These are phyloP conservation scores for Heritiera littoralis DNA, from an alignment of 345 rosid genomes.

Conservation along the genomic window DNA sequence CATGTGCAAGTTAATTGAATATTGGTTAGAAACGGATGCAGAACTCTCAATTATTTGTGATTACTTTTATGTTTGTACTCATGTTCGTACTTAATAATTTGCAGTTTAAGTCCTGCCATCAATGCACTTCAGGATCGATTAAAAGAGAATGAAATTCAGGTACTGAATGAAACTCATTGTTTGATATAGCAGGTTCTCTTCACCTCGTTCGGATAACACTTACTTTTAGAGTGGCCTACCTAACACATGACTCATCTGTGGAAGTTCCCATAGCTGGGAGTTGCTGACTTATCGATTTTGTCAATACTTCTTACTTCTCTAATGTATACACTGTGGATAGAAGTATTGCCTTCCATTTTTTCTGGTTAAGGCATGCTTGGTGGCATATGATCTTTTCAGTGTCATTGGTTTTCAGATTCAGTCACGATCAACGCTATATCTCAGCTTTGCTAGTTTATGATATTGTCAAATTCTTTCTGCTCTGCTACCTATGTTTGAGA, in stretches of 20 bases:
- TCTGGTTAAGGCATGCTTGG: neutral
- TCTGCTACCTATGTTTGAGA: neutral
- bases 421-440: neutral
- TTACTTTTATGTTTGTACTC: slow-evolving; percentile 21
- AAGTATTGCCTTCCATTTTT: neutral
- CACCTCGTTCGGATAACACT: neutral
- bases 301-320: neutral
- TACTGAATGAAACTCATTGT: slow-evolving; percentile 29
- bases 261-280: neutral
- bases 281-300: neutral
- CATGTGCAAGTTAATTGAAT: slow-evolving; percentile 91
- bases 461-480: neutral
- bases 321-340: neutral
- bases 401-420: neutral
- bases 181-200: neutral
- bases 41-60: slow-evolving; percentile 7
- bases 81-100: slow-evolving; percentile 23
- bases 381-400: neutral
- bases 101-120: slow-evolving; percentile 94
- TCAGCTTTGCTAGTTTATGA: neutral
- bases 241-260: neutral
- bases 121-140: slow-evolving; percentile 79
- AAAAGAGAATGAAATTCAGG: slow-evolving; percentile 89
- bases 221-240: neutral
- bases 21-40: slow-evolving; percentile 61